Evolutionary conservation across 148 eudicot genomes (phyloP).

Genomic region (Chenopodium berlandieri): DNA sequence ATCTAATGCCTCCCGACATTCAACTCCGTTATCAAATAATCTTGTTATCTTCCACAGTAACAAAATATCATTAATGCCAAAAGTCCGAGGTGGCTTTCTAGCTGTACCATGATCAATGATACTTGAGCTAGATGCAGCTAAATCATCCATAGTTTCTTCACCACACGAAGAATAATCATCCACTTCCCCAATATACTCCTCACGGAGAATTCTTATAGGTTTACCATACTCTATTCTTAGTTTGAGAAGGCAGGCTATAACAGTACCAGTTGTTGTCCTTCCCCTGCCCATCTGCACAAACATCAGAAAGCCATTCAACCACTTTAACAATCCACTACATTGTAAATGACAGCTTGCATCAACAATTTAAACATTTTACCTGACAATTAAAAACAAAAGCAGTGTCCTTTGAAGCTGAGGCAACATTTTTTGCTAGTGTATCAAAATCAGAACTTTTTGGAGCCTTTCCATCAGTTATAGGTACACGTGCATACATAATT

Average conservation of each 20-base stretch:
- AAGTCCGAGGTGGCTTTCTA: slow-evolving; percentile 50
- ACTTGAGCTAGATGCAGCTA: slow-evolving; percentile 35
- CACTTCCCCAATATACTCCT: slow-evolving; percentile 46
- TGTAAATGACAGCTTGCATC: not conserved
- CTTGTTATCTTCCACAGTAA: slow-evolving; percentile 91
- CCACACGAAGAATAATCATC: slow-evolving; percentile 54
- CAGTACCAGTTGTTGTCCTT: slow-evolving; percentile 96
- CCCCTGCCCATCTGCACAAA: slow-evolving; percentile 88
- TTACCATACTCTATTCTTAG: slow-evolving; percentile 84
- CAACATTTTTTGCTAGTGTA: slow-evolving; percentile 63
- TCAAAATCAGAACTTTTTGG: slow-evolving; percentile 98
- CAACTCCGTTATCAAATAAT: slow-evolving; percentile 94
- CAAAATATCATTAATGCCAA: slow-evolving; percentile 90
- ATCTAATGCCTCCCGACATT: slow-evolving; percentile 93
- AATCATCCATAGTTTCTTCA: slow-evolving; percentile 61
- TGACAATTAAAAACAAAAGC: slow-evolving; percentile 97
- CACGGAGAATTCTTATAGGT: slow-evolving; percentile 65
- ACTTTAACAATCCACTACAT: not conserved
- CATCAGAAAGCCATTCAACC: slow-evolving; percentile 17
- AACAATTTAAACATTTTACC: slow-evolving; percentile 40
- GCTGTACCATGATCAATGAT: slow-evolving; percentile 33
- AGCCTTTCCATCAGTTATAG: slow-evolving; percentile 98
- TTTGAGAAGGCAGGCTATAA: slow-evolving; percentile 89
- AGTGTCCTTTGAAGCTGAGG: slow-evolving; percentile 75
- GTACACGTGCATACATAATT: slow-evolving; percentile 91